phyloP scores from a whole-genome alignment of 495 filamentous ascomycete genomes.

The Rostrohypoxylon terebratum region DNA sequence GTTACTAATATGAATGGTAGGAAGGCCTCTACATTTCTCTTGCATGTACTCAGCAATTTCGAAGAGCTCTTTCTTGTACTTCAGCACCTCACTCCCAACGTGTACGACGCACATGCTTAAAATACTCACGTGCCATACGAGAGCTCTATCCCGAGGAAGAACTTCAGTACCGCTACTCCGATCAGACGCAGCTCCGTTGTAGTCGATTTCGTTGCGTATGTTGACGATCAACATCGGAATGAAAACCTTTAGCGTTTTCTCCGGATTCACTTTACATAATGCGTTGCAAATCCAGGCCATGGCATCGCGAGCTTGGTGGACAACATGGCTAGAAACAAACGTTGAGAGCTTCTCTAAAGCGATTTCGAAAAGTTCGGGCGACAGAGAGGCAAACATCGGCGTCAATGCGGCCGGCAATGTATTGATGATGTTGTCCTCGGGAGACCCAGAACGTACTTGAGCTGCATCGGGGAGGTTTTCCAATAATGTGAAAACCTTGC shows the following conservation, averaged over 20 bases:
- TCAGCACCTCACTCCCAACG: slow-evolving; percentile 87
- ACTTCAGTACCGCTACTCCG: slow-evolving; percentile 93
- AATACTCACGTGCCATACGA: slow-evolving; percentile 98
- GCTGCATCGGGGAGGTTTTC: slow-evolving; percentile 95
- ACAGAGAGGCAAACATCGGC: slow-evolving; percentile 90
- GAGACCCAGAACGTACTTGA: slow-evolving; percentile 85
- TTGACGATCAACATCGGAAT: slow-evolving; percentile 89
- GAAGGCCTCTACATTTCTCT: slow-evolving; percentile 89
- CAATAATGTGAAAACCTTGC: slow-evolving; percentile 92
- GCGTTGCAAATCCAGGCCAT: slow-evolving; percentile 99
- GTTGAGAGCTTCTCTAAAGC: slow-evolving; percentile 90
- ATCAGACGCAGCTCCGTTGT: slow-evolving; percentile 96
- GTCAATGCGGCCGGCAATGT: slow-evolving; percentile 92
- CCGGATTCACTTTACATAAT: slow-evolving; percentile 91
- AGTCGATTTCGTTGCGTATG: slow-evolving; percentile 96
- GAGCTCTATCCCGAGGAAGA: slow-evolving; percentile 87
- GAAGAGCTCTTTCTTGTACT: slow-evolving; percentile 87
- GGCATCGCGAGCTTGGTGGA: slow-evolving; percentile 96
- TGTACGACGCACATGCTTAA: slow-evolving; percentile 99
- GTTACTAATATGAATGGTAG: slow-evolving; percentile 95
- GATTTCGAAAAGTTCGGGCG: slow-evolving; percentile 91
- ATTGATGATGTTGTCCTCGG: slow-evolving; percentile 97
- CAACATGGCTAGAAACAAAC: slow-evolving; percentile 95
- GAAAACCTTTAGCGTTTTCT: slow-evolving; percentile 89
- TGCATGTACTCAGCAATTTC: slow-evolving; percentile 97